Conservation (phyloP, 179 eudicot species). For the Pouteria campechiana region DNA sequence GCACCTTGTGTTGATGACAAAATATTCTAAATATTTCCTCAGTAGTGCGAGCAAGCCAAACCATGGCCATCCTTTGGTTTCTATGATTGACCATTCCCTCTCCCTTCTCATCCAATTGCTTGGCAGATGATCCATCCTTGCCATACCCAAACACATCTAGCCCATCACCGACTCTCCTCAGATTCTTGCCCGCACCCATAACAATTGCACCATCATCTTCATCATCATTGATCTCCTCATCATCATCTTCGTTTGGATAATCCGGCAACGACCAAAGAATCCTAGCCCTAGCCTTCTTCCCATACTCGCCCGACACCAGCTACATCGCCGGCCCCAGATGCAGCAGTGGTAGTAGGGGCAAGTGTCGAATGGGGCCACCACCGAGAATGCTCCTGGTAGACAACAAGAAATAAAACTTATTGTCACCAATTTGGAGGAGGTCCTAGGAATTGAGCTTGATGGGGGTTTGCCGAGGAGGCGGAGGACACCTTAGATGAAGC, state of each 20-base stretch:
- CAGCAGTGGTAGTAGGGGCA: conserved; percentile 20
- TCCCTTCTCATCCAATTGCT: conserved; percentile 42
- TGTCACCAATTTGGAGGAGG: conserved; percentile 81
- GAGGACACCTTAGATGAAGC: conserved; percentile 76
- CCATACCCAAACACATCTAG: conserved; percentile 21
- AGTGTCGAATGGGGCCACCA: conserved; percentile 28
- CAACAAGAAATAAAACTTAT: conserved; percentile 74
- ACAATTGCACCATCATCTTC: conserved; percentile 14
- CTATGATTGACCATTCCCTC: too few relatives aligned
- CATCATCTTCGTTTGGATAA: conserved; percentile 24
- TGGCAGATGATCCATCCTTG: conserved; percentile 26
- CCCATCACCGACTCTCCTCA: conserved; percentile 27
- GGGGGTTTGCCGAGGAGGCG: conserved; percentile 65
- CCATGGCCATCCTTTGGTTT: conserved; percentile 85
- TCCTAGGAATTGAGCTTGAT: conserved; percentile 86
- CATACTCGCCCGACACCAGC: conserved; percentile 19
- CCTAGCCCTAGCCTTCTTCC: conserved; percentile 23
- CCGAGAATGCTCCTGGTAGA: conserved; percentile 66
- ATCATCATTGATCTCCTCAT: conserved; percentile 8
- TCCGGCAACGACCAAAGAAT: conserved; percentile 8
- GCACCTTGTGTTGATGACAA: conserved; percentile 86
- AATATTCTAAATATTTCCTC: conserved; percentile 87
- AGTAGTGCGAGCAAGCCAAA: conserved; percentile 75
- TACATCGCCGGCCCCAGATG: conserved; percentile 5
- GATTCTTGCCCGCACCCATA: conserved; percentile 29